Evolutionary conservation across 352 stramenopile species (phyloP), one percentile per base, ranked within the genome.

Genomic region (Bremia lactucae): DNA sequence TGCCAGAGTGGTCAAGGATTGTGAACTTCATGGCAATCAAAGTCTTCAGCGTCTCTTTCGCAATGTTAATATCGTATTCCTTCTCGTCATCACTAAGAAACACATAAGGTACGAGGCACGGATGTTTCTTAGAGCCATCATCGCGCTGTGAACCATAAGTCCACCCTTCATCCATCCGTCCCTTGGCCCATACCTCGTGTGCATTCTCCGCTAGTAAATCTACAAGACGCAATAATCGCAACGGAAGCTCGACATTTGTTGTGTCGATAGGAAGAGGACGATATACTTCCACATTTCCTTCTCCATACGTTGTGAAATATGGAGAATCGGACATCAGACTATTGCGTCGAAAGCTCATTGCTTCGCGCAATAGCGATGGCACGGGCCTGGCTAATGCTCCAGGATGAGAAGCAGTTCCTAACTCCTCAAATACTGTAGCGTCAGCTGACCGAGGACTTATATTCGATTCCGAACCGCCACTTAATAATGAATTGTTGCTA

Each of bases 21-120:
- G 68, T 82, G 34, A 90, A 93, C 39, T 87, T 85, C 71, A 93
- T 87, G 13, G 80, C 80, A 18, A 90, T 62, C 11, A 93, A 66
- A 36, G 75, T 93, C 70, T 93, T 93, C 47, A 90, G 71, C 25
- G 80, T 93, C 49, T 88, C 78, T 45, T 80, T 83, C 18, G 80
- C 80, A 42, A 87, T 93, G 46, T 90, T 93, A 29, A 90, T 59
- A 52, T 93, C 80, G 55, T 89, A 90, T 43, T 90, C 78, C 45
- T 93, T 90, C 43, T 93, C 80, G 3, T 87, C 78, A 36, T 93
- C 78, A 10, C 78, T 89, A n/a, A 93, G 57, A 50, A 90, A 93
- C 31, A 93, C 80, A 48, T 93, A 93, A 10, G 80, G 80, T 50
- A 93, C 80, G 6, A 93, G 65, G 28, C 80, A 90, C 29, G 69